These are phyloP conservation scores for Herpotrichia juniperi DNA, from an alignment of 2,329 filamentous ascomycete species.

Conservation along the genomic window DNA sequence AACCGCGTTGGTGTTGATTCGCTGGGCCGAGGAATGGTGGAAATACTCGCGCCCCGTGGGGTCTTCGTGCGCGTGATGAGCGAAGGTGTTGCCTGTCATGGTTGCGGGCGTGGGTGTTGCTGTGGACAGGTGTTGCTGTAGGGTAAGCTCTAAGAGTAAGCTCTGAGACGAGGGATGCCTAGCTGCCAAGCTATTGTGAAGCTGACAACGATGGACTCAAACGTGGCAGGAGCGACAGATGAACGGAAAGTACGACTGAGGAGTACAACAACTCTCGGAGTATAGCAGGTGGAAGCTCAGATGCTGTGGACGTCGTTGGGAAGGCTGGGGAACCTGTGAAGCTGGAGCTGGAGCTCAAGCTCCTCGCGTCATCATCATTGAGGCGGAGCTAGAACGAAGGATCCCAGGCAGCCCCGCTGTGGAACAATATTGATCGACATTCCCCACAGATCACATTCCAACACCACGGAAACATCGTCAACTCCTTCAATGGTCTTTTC, in stretches of 20 bases:
- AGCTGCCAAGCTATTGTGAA: not conserved
- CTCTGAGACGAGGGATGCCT: not conserved
- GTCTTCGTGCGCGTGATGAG: constrained; percentile 35
- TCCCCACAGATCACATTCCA: not conserved
- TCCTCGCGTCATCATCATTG: constrained; percentile 2
- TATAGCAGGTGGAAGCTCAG: no score
- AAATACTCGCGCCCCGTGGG: constrained; percentile 48
- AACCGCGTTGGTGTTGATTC: constrained; percentile 52
- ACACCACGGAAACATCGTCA: not conserved
- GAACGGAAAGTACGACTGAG: no score
- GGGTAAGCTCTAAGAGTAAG: not conserved
- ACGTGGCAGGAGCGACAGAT: no score
- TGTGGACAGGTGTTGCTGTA: not conserved
- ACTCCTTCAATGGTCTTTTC: not conserved
- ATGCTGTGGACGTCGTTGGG: no score
- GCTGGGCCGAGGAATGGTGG: constrained; percentile 51
- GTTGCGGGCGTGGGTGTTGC: constrained; percentile 1
- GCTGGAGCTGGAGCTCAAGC: constrained; percentile 4
- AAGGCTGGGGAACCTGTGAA: no score
- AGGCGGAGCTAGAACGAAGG: constrained; percentile 15
- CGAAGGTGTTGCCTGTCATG: constrained; percentile 36
- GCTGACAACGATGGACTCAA: not conserved
- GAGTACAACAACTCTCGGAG: no score
- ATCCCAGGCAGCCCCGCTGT: constrained; percentile 4
- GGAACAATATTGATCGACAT: not conserved